Conservation (phyloP, 352 stramenopile species). For the Pythium aristosporum region DNA sequence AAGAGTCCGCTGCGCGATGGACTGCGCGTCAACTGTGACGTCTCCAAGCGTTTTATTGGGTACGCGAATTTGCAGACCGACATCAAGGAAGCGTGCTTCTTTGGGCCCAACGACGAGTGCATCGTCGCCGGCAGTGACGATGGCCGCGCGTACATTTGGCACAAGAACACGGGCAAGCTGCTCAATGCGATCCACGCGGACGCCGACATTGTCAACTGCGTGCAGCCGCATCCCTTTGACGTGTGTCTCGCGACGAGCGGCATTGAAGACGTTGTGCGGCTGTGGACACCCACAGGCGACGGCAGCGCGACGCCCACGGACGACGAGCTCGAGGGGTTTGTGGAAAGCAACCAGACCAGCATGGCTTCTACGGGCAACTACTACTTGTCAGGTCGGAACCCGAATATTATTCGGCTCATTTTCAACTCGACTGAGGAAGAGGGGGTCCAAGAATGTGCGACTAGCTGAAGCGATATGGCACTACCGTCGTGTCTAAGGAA, state of each 20-base stretch:
- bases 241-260: constrained; percentile 78
- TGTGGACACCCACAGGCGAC: constrained; percentile 66
- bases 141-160: constrained; percentile 82
- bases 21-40: constrained; percentile 55
- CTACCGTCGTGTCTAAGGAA: not conserved
- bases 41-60: constrained; percentile 75
- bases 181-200: constrained; percentile 83
- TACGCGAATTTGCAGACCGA: constrained; percentile 90
- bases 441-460: constrained; percentile 68
- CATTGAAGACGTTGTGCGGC: constrained; percentile 79
- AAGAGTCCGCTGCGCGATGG: constrained; percentile 38
- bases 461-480: constrained; percentile 32
- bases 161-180: constrained; percentile 76
- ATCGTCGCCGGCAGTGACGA: constrained; percentile 89
- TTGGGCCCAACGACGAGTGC: constrained; percentile 83
- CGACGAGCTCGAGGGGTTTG: constrained; percentile 53
- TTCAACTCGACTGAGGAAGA: constrained; percentile 62
- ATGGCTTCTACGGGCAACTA: constrained; percentile 56
- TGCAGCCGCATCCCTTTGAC: constrained; percentile 81
- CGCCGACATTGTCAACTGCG: constrained; percentile 87
- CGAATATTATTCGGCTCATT: constrained; percentile 67
- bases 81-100: constrained; percentile 90
- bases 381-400: constrained; percentile 42
- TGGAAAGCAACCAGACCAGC: constrained; percentile 58
- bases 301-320: constrained; percentile 39